These are phyloP conservation scores for Rheum nobile DNA, from an alignment of 148 eudicot genomes.

Conservation along the genomic window DNA sequence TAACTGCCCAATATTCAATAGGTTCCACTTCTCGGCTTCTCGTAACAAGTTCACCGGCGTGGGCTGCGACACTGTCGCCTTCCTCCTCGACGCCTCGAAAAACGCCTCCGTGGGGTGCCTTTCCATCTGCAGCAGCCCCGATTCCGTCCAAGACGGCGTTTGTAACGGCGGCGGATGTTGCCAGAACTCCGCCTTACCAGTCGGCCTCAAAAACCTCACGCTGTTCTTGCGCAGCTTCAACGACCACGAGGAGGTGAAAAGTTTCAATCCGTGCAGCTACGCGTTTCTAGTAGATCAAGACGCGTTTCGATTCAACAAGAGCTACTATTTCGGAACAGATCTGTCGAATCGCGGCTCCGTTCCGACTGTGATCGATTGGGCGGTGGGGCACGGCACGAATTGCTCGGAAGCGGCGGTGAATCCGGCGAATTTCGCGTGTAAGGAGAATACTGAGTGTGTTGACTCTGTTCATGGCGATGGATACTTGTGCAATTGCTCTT, in stretches of 20 bases:
- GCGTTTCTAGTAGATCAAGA: conserved; percentile 5
- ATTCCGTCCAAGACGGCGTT: background rate
- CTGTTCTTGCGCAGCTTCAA: background rate
- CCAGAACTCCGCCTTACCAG: background rate
- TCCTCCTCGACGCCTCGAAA: background rate
- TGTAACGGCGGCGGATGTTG: conserved; percentile 4
- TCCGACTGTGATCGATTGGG: conserved; percentile 3
- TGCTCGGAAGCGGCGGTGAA: background rate
- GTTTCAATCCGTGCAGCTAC: conserved; percentile 7
- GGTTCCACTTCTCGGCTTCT: background rate
- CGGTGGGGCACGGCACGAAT: background rate
- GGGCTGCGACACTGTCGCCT: conserved; percentile 3
- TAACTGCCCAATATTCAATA: too few species aligned
- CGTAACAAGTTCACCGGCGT: conserved; percentile 5
- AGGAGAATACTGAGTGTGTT: background rate
- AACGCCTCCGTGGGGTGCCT: background rate
- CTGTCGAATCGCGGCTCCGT: background rate
- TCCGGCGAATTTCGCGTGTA: background rate
- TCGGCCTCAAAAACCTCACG: background rate
- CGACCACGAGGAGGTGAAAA: background rate
- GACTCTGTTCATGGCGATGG: conserved; percentile 5
- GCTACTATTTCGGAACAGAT: background rate
- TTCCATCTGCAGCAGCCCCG: background rate
- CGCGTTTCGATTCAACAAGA: background rate
- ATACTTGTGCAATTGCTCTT: background rate